A percentile compares a stretch with the other conserved stretches of the same genome.
Evolutionary conservation across 176 grass and related monocot species (phyloP).

Genomic region (Cenchrus fungigraminus): DNA sequence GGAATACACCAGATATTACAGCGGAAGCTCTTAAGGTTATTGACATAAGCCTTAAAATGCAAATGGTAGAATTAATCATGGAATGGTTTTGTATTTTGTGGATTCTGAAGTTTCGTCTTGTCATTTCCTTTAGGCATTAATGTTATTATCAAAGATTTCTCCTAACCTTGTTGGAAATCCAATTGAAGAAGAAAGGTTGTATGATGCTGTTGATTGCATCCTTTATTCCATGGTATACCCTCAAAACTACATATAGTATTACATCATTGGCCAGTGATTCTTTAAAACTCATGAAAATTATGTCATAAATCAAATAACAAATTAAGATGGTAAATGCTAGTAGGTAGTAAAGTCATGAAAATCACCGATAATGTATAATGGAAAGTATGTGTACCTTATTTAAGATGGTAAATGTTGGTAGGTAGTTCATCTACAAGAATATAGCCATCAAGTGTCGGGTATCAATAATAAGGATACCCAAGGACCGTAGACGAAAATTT

Average conservation of each 20-base stretch:
- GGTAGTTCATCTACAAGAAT: no score
- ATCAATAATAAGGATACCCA: no score
- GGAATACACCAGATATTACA: background rate
- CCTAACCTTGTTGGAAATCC: conserved; percentile 15
- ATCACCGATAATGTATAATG: no score
- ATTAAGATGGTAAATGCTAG: no score
- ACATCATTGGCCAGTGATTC: no score
- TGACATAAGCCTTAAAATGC: background rate
- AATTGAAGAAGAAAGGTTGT: conserved; percentile 17
- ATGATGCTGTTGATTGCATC: conserved; percentile 44
- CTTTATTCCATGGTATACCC: conserved; percentile 42
- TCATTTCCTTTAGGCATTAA: conserved; percentile 20
- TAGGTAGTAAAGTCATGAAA: no score
- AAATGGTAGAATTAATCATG: background rate
- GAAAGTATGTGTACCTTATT: no score
- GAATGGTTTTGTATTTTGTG: background rate
- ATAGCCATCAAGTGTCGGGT: no score
- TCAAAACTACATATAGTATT: background rate
- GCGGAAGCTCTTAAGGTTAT: conserved; percentile 19
- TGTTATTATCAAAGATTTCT: conserved; percentile 45
- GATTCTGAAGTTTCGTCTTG: background rate
- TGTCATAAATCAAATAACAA: no score
- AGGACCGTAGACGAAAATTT: no score
- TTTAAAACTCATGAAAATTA: no score
- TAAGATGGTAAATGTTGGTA: no score